Conservation (phyloP, 768 basidiomycete species). For the Ramaria rubella region DNA sequence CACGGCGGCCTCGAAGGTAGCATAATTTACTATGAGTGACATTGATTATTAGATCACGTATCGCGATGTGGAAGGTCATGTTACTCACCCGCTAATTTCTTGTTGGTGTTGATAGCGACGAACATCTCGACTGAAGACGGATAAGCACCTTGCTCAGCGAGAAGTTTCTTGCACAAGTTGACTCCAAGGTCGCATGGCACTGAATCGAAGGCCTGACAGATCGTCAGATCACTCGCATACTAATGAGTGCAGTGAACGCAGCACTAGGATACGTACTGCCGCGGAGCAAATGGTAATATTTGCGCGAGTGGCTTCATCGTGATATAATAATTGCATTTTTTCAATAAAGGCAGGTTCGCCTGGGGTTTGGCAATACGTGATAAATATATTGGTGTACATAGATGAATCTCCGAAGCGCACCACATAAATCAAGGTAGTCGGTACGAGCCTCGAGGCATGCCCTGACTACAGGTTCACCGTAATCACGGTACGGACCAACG, state of each 20-base stretch:
- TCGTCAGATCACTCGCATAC: too few relatives aligned
- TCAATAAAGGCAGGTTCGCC: slow-evolving; percentile 13
- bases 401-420: background rate
- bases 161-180: background rate
- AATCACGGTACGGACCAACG: slow-evolving; percentile 6
- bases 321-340: slow-evolving; percentile 3
- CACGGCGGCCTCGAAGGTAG: slow-evolving; percentile 8
- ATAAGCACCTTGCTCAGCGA: background rate
- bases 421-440: slow-evolving; percentile 12
- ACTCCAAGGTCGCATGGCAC: slow-evolving; percentile 11
- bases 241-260: background rate
- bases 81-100: background rate
- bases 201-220: slow-evolving; percentile 9
- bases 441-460: slow-evolving; percentile 2
- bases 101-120: background rate
- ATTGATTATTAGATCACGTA: background rate
- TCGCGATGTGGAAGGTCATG: background rate
- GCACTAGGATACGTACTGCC: background rate
- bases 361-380: too few relatives aligned
- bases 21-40: slow-evolving; percentile 1
- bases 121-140: slow-evolving; percentile 11
- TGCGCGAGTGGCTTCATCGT: background rate
- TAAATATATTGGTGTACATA: background rate
- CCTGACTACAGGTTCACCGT: slow-evolving; percentile 12
- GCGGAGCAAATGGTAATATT: slow-evolving; percentile 6